Conservation (phyloP, 2,329 filamentous ascomycete genomes). For the Penicillium sp. region DNA sequence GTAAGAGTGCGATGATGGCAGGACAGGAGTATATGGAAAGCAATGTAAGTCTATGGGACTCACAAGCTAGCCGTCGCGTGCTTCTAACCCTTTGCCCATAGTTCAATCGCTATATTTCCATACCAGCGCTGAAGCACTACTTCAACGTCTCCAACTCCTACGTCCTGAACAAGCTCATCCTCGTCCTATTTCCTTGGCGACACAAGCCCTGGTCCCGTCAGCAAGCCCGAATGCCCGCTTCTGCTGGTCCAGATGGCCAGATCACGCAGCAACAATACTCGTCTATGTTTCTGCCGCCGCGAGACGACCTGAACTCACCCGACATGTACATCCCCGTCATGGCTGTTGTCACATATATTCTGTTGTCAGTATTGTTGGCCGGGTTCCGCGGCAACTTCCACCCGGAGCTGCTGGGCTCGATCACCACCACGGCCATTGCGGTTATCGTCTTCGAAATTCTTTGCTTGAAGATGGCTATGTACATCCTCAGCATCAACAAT, state of each 20-base stretch:
- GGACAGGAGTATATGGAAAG: slow-evolving; percentile 94
- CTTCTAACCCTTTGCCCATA: slow-evolving; percentile 31
- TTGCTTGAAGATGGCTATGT: slow-evolving; percentile 88
- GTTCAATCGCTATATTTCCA: slow-evolving; percentile 83
- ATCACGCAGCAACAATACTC: slow-evolving; percentile 58
- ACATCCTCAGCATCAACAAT: slow-evolving; percentile 89
- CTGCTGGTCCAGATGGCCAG: slow-evolving; percentile 56
- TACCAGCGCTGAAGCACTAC: slow-evolving; percentile 94
- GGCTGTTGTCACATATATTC: slow-evolving; percentile 96
- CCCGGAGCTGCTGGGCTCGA: slow-evolving; percentile 87
- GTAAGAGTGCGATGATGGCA: slow-evolving; percentile 85
- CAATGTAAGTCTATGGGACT: slow-evolving; percentile 63
- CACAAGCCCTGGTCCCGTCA: slow-evolving; percentile 97
- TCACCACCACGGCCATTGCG: slow-evolving; percentile 77
- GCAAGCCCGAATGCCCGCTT: slow-evolving; percentile 58
- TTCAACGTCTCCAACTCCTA: slow-evolving; percentile 99
- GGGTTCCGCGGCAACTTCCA: slow-evolving; percentile 90
- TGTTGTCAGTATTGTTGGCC: slow-evolving; percentile 86
- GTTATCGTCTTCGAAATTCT: slow-evolving; percentile 86
- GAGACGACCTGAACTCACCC: slow-evolving; percentile 94
- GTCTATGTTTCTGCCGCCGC: slow-evolving; percentile 75
- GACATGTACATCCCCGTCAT: slow-evolving; percentile 99
- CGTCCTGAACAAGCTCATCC: slow-evolving; percentile 86
- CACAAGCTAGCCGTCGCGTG: background rate
- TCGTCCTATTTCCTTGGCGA: slow-evolving; percentile 96